Evolutionary conservation across 2,329 filamentous ascomycete genomes (phyloP).

Genomic region (Mycosphaerella arachidis): DNA sequence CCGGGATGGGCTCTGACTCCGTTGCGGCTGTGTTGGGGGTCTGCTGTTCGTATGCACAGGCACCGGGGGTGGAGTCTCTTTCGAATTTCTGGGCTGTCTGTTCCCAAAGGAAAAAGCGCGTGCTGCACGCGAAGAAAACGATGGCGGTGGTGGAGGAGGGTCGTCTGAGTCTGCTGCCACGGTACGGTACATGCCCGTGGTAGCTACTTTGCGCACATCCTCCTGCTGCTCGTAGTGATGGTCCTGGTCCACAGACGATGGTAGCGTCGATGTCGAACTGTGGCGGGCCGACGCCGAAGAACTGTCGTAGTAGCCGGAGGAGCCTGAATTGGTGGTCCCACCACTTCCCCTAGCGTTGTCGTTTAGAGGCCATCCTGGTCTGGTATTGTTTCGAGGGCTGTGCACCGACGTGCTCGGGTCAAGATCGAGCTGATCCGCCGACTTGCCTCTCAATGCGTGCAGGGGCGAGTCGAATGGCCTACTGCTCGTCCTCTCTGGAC

Average conservation of each 20-base stretch:
- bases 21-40: constrained; percentile 1
- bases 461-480: constrained; percentile 35
- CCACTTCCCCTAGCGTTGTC: constrained; percentile 42
- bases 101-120: constrained; percentile 52
- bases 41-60: constrained; percentile 10
- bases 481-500: constrained; percentile 29
- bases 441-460: constrained; percentile 31
- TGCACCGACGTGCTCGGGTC: constrained; percentile 17
- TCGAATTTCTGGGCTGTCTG: constrained; percentile 28
- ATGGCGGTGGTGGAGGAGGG: constrained; percentile 31
- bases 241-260: constrained; percentile 50
- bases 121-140: constrained; percentile 40
- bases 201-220: constrained; percentile 33
- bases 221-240: constrained; percentile 32
- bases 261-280: constrained; percentile 53
- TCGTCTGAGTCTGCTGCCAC: constrained; percentile 36
- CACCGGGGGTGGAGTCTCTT: constrained; percentile 17
- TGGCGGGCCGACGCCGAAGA: constrained; percentile 46
- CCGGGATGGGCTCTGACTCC: constrained; percentile 27
- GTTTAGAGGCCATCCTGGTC: constrained; percentile 28
- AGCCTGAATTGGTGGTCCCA: constrained; percentile 45
- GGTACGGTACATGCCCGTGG: constrained; percentile 39
- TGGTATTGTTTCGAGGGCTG: constrained; percentile 9
- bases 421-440: constrained; percentile 31
- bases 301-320: constrained; percentile 41